Conservation (phyloP, 768 basidiomycete species). For the Daedaleopsis nitida region DNA sequence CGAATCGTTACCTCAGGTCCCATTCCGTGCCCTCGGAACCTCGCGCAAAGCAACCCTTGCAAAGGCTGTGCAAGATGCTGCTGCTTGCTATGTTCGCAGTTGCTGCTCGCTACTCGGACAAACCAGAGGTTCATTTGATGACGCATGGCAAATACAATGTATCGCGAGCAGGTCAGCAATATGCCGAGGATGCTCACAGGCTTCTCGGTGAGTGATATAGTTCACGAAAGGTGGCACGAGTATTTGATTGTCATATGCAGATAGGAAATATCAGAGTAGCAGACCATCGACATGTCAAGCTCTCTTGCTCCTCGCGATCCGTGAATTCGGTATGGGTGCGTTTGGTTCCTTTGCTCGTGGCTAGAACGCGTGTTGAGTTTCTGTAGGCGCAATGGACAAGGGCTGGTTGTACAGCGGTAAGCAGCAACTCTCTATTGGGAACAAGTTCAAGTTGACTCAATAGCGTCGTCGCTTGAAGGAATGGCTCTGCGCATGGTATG, state of each 20-base stretch:
- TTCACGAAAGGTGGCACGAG: slow-evolving; percentile 30
- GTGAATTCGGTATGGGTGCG: slow-evolving; percentile 83
- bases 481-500: slow-evolving; percentile 77
- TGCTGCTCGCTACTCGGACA: slow-evolving; percentile 69
- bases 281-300: slow-evolving; percentile 81
- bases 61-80: slow-evolving; percentile 62
- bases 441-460: too few relatives aligned
- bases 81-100: slow-evolving; percentile 82
- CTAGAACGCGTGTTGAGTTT: neutral
- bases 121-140: slow-evolving; percentile 39
- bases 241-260: slow-evolving; percentile 33
- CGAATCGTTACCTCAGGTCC: neutral
- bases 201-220: slow-evolving; percentile 55
- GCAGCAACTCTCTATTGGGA: neutral
- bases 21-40: slow-evolving; percentile 1
- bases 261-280: slow-evolving; percentile 64
- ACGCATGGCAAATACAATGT: slow-evolving; percentile 47
- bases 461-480: slow-evolving; percentile 9
- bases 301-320: slow-evolving; percentile 74
- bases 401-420: slow-evolving; percentile 81
- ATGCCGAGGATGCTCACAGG: slow-evolving; percentile 59
- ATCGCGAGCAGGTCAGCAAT: slow-evolving; percentile 71
- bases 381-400: slow-evolving; percentile 67
- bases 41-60: slow-evolving; percentile 35
- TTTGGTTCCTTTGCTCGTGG: neutral